phyloP scores from a whole-genome alignment of 805 yeast genomes.

The Sungouiozyma ichnusensis region DNA sequence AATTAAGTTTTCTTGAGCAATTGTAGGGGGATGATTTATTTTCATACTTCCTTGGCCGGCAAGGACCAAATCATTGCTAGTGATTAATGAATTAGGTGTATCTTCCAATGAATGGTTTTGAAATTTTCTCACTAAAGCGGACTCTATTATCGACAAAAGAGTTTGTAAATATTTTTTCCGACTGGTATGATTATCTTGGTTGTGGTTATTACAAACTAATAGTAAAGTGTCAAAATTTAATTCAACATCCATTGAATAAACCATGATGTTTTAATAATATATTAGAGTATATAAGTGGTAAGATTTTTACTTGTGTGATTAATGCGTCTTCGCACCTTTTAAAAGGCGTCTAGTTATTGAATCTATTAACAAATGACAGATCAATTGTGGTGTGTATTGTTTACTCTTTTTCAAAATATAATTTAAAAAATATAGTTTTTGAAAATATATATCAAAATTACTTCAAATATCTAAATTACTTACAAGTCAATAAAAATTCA shows the following conservation, averaged over 20 bases:
- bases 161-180: constrained; percentile 1
- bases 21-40: constrained; percentile 17
- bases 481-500: no score
- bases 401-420: no score
- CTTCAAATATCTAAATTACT: no score
- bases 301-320: no score
- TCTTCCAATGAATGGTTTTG: not conserved
- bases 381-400: no score
- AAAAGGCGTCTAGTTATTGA: no score
- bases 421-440: no score
- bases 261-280: constrained; percentile 6
- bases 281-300: no score
- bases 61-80: constrained; percentile 6
- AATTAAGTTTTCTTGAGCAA: constrained; percentile 17
- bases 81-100: constrained; percentile 1
- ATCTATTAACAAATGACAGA: no score
- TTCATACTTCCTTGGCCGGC: constrained; percentile 23
- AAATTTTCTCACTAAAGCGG: constrained; percentile 4
- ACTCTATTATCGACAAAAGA: not conserved
- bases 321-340: no score
- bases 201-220: constrained; percentile 6
- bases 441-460: no score
- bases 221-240: constrained; percentile 9
- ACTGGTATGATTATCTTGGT: constrained; percentile 1
- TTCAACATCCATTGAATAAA: constrained; percentile 12